Percentiles rank a stretch among this genome's conserved stretches.
These are phyloP conservation scores for Fistulina hepatica DNA, from an alignment of 1,284 basidiomycete species.

Conservation along the genomic window DNA sequence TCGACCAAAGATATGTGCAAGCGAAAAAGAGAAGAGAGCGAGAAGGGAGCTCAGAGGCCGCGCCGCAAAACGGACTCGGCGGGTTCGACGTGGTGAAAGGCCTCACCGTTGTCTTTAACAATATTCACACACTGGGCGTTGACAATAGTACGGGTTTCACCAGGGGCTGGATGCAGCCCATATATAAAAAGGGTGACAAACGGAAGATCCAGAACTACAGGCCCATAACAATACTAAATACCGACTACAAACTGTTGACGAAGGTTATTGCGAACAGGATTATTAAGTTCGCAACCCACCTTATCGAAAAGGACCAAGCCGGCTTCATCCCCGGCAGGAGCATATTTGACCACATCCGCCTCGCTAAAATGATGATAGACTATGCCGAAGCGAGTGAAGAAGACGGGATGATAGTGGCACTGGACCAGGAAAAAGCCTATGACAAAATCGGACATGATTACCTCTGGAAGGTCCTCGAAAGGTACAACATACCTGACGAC, in stretches of 20 bases:
- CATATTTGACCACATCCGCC: slow-evolving; percentile 6
- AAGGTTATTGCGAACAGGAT: slow-evolving; percentile 5
- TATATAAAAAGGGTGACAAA: slow-evolving; percentile 9
- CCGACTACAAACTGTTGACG: slow-evolving; percentile 11
- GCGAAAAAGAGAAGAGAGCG: slow-evolving; percentile 1
- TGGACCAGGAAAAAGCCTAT: slow-evolving; percentile 9
- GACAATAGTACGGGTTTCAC: not conserved
- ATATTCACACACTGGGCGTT: slow-evolving; percentile 1
- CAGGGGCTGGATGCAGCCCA: slow-evolving; percentile 5
- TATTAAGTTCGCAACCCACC: slow-evolving; percentile 1
- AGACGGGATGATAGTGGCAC: slow-evolving; percentile 6
- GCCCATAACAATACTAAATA: slow-evolving; percentile 6
- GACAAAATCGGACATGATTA: slow-evolving; percentile 6
- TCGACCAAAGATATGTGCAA: slow-evolving; percentile 2
- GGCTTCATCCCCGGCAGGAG: slow-evolving; percentile 6
- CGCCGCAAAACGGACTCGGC: not conserved
- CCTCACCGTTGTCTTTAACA: not conserved
- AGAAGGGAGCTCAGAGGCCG: not conserved
- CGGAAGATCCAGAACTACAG: slow-evolving; percentile 4
- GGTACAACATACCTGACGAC: not conserved
- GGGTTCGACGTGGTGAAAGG: not conserved
- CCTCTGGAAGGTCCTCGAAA: slow-evolving; percentile 5
- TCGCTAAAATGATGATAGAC: slow-evolving; percentile 7
- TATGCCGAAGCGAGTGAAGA: slow-evolving; percentile 4
- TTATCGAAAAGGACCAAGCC: slow-evolving; percentile 8